Base-by-base conservation (phyloP, 176 grass and related monocot species). In the Hsuehochloa calcarea region DNA sequence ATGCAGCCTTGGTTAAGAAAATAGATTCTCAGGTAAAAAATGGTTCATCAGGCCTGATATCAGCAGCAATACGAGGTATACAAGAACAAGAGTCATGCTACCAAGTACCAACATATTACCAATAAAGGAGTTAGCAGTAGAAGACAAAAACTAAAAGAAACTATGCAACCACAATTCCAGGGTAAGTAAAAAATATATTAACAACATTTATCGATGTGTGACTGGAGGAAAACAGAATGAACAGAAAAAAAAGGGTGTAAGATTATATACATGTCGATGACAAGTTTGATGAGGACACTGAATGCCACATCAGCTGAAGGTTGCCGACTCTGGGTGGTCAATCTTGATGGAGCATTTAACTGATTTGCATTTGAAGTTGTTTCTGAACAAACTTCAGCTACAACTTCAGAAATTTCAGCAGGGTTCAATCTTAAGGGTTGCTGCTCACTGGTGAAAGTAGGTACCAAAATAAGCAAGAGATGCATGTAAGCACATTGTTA, bases 221-320 rank as follows among this genome's bases (percentile, higher is more conserved):
- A 73, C 58, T 61, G 69, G 60, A 80, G 26, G 68, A 81, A n/a
- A 70, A 85, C 34, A 74, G 41, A 83, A 55, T 14, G 22, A 81
- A 44, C 75, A 65, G 16, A 85, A 73, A 92, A 40, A 68, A 73
- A 34, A 40, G 49, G 62, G 66, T 35, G 51, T 72, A 82, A 55
- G 52, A 70, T 74, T 63, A 87, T 65, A 87, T 98, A 99, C 96
- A 99, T 99, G 80, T 99, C 96, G 6, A 99, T 94, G 65, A 99
- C 92, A 90, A 99, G 96, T 64, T 99, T 99, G 86, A 99, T 96
- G 40, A 99, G 90, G 87, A 99, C 96, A 81, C 93, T 99, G 82
- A 96, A 93, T 69, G 96, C 93, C 82, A 99, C 93, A 79, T 99
- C 91, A 14, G 82, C 82, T 88, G 89, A 90, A 87, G 93, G 96